These are phyloP conservation scores for Wickerhamiella azyma DNA, from an alignment of 805 yeast species.

Conservation along the genomic window DNA sequence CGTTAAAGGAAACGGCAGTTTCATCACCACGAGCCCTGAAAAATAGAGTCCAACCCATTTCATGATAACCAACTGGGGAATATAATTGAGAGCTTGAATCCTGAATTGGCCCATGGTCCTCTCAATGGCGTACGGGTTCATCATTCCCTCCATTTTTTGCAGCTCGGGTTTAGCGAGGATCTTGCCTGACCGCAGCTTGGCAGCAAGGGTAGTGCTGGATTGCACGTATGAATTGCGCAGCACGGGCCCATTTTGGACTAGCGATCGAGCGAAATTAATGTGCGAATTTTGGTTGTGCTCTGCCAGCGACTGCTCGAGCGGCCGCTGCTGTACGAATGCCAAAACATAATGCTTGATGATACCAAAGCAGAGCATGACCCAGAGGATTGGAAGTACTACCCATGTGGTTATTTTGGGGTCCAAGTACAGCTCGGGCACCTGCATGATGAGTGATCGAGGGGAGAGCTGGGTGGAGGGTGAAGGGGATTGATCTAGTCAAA, in stretches of 20 bases:
- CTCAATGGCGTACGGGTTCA: conserved; percentile 60
- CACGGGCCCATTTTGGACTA: conserved; percentile 29
- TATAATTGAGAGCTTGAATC: conserved; percentile 65
- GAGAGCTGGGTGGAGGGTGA: too few relatives aligned
- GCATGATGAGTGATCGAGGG: background rate
- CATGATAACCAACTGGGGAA: conserved; percentile 90
- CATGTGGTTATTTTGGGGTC: conserved; percentile 78
- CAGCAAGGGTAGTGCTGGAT: conserved; percentile 35
- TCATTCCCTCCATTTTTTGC: conserved; percentile 34
- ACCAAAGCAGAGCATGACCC: conserved; percentile 83
- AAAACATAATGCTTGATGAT: conserved; percentile 50
- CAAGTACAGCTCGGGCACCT: conserved; percentile 36
- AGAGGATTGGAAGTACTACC: conserved; percentile 81
- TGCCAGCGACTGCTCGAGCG: conserved; percentile 29
- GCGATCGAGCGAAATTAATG: conserved; percentile 29
- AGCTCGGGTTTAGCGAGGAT: conserved; percentile 40
- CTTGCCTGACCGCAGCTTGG: conserved; percentile 38
- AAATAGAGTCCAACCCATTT: conserved; percentile 92
- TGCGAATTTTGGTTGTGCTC: conserved; percentile 38
- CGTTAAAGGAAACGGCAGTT: conserved; percentile 84
- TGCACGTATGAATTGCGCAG: conserved; percentile 41
- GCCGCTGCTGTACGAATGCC: conserved; percentile 16
- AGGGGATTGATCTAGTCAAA: too few relatives aligned
- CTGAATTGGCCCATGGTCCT: conserved; percentile 65
- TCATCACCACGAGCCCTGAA: conserved; percentile 79